Conservation (phyloP, 1,284 basidiomycete species). For the Xanthoconium separans region DNA sequence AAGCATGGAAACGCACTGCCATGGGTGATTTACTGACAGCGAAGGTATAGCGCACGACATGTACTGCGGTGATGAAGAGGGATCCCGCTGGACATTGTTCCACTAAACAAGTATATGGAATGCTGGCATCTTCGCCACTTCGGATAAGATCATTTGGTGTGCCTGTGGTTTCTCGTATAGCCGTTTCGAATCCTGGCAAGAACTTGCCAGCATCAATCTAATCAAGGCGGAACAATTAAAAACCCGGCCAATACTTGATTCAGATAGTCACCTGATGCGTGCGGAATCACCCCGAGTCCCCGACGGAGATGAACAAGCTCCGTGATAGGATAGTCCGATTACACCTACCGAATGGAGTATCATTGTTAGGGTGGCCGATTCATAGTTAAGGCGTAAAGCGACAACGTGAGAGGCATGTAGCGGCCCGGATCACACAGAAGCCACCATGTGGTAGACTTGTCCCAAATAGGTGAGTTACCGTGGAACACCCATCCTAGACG, state of each 20-base stretch:
- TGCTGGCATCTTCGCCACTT: neutral
- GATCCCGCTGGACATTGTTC: neutral
- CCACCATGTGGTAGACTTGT: neutral
- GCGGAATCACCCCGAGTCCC: neutral
- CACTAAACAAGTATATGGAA: neutral
- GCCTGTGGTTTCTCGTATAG: neutral
- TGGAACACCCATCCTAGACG: too few relatives aligned
- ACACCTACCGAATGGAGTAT: too few relatives aligned
- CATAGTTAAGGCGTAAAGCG: neutral
- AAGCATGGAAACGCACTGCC: slow-evolving; percentile 3
- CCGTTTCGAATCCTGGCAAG: neutral
- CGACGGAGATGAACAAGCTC: neutral
- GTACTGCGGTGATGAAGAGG: neutral
- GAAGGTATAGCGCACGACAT: neutral
- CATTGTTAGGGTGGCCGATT: neutral
- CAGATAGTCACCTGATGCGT: neutral
- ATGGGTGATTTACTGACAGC: neutral
- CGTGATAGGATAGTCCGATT: neutral
- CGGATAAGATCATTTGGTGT: neutral
- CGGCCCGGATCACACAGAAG: neutral
- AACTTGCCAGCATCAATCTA: neutral
- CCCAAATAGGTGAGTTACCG: neutral
- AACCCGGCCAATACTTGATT: neutral
- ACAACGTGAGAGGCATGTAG: neutral
- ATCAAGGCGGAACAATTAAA: neutral